Conservation (phyloP, 1,284 basidiomycete species). For the Ustilago sp. region DNA sequence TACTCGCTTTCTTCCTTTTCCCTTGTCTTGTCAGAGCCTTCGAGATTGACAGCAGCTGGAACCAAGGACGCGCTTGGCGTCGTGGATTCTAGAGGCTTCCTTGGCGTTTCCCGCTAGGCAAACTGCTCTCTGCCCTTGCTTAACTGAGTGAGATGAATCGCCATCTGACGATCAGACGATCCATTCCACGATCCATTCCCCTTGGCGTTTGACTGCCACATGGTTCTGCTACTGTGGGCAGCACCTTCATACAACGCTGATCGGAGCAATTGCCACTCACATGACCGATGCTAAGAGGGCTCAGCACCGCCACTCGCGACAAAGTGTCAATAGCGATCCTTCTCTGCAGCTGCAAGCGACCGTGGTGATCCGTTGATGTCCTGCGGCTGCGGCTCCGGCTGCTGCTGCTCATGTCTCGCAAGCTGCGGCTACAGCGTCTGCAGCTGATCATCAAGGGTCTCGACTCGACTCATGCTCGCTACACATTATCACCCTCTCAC, state of each 20-base stretch:
- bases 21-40: neutral
- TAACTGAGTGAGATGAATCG: neutral
- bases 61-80: neutral
- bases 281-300: neutral
- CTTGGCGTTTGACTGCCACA: too few relatives aligned
- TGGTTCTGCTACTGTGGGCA: too few relatives aligned
- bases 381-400: neutral
- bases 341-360: constrained; percentile 8
- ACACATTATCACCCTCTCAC: neutral
- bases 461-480: constrained; percentile 8
- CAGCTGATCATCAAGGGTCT: constrained; percentile 6
- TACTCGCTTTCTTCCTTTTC: neutral
- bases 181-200: too few relatives aligned
- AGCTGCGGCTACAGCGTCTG: constrained; percentile 18
- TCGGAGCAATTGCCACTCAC: too few relatives aligned
- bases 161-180: neutral
- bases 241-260: too few relatives aligned
- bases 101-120: neutral
- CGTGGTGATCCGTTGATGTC: constrained; percentile 8
- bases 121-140: neutral
- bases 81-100: constrained; percentile 1
- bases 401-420: neutral
- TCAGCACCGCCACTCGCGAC: neutral
- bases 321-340: neutral
- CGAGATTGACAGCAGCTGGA: neutral